Evolutionary conservation across 768 basidiomycete species (phyloP), one percentile per base, ranked within the genome.

Genomic region (Tylopilus sp.): DNA sequence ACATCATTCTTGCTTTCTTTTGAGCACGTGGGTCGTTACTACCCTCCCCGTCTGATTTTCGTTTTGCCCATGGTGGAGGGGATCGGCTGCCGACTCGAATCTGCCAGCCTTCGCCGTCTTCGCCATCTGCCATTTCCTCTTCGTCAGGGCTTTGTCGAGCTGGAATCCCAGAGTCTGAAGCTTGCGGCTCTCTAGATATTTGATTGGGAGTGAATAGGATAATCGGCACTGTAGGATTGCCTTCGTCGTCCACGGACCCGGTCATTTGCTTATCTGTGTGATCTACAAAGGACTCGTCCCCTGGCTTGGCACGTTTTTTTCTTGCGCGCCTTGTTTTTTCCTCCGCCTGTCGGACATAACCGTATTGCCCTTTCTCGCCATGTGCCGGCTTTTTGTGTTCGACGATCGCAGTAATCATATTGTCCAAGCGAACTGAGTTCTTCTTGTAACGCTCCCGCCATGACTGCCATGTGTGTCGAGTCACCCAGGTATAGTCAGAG

Each of bases 371-470:
- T 62, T 90, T 88, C 66, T 87, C 86, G 21, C 87, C 88, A 9
- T 75, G 79, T 1, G 68, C 68, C 2, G 86, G 84, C 58, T 83
- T 85, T 63, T 81, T 87, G 63, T 83, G 76, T 23, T 81, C 82
- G 1, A 91, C 87, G 12, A 90, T 82, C 5, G 71, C 71, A 2
- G 80, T 67, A 47, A 92, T 91, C 48, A 79, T 68, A 11, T 61
- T 61, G 61, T 91, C 88, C 33, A 91, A 75, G 10, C 88, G 81
- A 7, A 70, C 63, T 0, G 86, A 73, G 53, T 92, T 86, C 69
- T 91, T 91, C 73, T 91, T 91, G 72, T 92, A 92, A 25, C 90
- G 77, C 62, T 92, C 89, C 23, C 90, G 80, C 89, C 89, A 92
- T 15, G 89, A 92, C 57, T 91, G 88, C 89, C 89, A 92, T 2